Conservation (phyloP, 345 rosid species). For the Atalantia buxifolia region DNA sequence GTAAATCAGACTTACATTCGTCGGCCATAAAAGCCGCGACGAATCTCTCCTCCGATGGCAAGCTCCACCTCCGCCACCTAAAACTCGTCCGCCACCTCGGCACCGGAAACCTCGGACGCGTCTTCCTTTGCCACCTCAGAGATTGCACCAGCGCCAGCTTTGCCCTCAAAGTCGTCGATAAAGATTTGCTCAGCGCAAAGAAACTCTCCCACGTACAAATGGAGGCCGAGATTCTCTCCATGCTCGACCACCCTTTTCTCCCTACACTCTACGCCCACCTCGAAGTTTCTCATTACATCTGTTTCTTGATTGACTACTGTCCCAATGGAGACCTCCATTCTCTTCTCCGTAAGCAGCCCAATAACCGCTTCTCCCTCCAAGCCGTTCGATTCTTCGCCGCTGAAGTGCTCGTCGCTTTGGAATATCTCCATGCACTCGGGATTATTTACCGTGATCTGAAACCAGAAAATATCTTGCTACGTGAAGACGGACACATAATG, state of each 20-base stretch:
- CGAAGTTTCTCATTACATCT: constrained; percentile 76
- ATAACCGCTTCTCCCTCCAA: constrained; percentile 52
- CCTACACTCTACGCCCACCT: constrained; percentile 74
- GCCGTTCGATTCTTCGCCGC: constrained; percentile 76
- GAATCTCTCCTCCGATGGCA: constrained; percentile 52
- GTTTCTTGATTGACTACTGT: constrained; percentile 82
- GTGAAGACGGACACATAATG: constrained; percentile 82
- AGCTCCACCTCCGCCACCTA: constrained; percentile 57
- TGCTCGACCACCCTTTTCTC: constrained; percentile 77
- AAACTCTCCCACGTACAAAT: constrained; percentile 59
- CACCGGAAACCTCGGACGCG: constrained; percentile 65
- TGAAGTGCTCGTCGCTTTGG: constrained; percentile 76
- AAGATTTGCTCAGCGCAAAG: constrained; percentile 44
- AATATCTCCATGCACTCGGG: constrained; percentile 87
- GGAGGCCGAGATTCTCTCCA: constrained; percentile 69
- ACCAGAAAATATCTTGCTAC: constrained; percentile 84
- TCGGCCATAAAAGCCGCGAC: constrained; percentile 56
- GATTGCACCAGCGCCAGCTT: constrained; percentile 48
- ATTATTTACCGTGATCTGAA: constrained; percentile 83
- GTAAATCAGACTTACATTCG: constrained; percentile 56
- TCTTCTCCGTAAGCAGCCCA: constrained; percentile 69
- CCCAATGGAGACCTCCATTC: constrained; percentile 88
- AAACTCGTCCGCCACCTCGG: constrained; percentile 71
- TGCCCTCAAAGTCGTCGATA: constrained; percentile 68
- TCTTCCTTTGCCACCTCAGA: constrained; percentile 63